Evolutionary conservation across 192 early-diverging fungal species (phyloP), one percentile per base, ranked within the genome.

Genomic region (Jimgerdemannia lactiflua): DNA sequence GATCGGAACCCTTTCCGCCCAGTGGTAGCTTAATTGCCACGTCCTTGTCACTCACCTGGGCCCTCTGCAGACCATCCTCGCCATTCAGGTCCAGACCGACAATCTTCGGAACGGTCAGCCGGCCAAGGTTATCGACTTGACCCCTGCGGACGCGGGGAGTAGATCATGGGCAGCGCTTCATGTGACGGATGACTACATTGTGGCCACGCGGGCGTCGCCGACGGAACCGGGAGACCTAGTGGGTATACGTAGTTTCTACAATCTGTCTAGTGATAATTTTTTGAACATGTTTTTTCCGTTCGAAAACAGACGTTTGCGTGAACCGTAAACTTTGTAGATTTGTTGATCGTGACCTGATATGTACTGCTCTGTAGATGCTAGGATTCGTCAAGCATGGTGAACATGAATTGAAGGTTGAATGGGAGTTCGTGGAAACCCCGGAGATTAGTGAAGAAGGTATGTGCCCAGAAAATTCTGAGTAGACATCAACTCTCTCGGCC

Each of bases 151-250:
- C 17, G 72, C 80, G n/a, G 76, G 79, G 65, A 79, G 85, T 2
- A 84, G 84, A 20, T 80, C 85, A 20, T 86, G 79, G 67, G 75
- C 70, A 11, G 72, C 85, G 18, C 74, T 94, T 3, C 82, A 85
- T 43, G 83, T 82, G 6, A 75, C 79, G 20, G 76, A 77, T 3
- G 77, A 80, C 10, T 85, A 81, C 71, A 66, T 91, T 0, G 77
- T 89, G 43, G 83, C 80, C 11, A 79, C 74, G 14, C 77, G 74
- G 54, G 89, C 89, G 39, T 85, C 89, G 3, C 92, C 92, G 11
- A 80, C 78, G 2, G 80, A 87, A 63, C 86, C 88, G 7, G 86
- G 80, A 39, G 40, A 41, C 42, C 75, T 18, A 39, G 67, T 3
- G 43, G 20, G 9, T 66, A 70, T 64, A 39, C 70, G 18, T 67